phyloP scores from a whole-genome alignment of 345 rosid genomes.

The Turnera subulata region DNA sequence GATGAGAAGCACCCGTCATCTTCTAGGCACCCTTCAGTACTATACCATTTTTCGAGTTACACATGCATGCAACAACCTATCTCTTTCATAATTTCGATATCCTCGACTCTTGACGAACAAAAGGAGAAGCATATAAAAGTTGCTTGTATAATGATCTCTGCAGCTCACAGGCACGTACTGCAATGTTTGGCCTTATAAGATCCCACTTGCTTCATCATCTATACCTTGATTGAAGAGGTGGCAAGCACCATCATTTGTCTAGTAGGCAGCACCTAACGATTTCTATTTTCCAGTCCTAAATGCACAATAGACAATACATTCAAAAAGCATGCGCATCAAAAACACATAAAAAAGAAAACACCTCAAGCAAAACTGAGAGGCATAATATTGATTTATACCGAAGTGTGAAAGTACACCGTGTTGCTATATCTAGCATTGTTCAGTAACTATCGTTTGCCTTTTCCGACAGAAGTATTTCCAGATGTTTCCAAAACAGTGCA shows the following conservation, averaged over 20 bases:
- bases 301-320: conserved; percentile 1
- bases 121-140: not conserved
- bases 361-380: not conserved
- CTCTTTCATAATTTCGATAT: not conserved
- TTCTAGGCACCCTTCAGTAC: no score
- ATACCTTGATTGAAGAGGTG: conserved; percentile 13
- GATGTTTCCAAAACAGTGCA: no score
- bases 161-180: conserved; percentile 4
- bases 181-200: conserved; percentile 8
- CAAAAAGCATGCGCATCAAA: conserved; percentile 1
- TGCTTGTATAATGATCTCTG: not conserved
- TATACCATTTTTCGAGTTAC: not conserved
- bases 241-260: conserved; percentile 30
- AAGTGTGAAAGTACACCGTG: no score
- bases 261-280: conserved; percentile 13
- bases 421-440: no score
- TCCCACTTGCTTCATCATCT: conserved; percentile 15
- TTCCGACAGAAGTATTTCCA: no score
- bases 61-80: no score
- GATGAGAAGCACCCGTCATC: no score
- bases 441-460: no score
- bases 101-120: not conserved
- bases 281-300: conserved; percentile 3
- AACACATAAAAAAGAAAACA: not conserved
- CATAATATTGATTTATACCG: not conserved